Evolutionary conservation across 148 eudicot genomes (phyloP).

Genomic region (Persicaria tinctoria): DNA sequence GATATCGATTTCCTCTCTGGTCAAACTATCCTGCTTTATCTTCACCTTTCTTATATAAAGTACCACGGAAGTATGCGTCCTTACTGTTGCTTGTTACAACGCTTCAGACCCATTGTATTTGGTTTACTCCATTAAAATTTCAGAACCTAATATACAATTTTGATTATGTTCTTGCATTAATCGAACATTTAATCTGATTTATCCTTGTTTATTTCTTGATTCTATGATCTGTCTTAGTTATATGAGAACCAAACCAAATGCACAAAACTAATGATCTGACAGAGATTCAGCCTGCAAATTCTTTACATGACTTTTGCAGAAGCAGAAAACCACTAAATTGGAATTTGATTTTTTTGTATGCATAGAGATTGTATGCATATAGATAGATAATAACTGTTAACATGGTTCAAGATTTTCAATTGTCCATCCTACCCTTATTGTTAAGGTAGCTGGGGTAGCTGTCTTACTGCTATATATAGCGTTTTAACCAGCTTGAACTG

Average conservation of each 20-base stretch:
- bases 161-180: no score
- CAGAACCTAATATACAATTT: no score
- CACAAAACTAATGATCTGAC: not conserved
- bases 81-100: not conserved
- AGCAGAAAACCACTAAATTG: not conserved
- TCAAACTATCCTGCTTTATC: not conserved
- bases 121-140: no score
- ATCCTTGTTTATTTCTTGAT: no score
- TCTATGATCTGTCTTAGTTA: no score
- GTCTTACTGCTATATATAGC: not conserved
- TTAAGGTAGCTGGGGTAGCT: not conserved
- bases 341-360: not conserved
- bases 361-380: no score
- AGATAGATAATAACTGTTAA: no score
- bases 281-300: not conserved
- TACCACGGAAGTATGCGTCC: not conserved
- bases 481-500: constrained; percentile 8
- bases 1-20: not conserved
- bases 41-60: not conserved
- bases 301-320: no score
- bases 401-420: no score
- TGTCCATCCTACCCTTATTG: not conserved
- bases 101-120: not conserved
- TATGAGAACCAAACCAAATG: not conserved
- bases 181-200: no score